Evolutionary conservation across 2,329 filamentous ascomycete genomes (phyloP), one percentile per base, ranked within the genome.

Genomic region (Nigrospora sphaerica): DNA sequence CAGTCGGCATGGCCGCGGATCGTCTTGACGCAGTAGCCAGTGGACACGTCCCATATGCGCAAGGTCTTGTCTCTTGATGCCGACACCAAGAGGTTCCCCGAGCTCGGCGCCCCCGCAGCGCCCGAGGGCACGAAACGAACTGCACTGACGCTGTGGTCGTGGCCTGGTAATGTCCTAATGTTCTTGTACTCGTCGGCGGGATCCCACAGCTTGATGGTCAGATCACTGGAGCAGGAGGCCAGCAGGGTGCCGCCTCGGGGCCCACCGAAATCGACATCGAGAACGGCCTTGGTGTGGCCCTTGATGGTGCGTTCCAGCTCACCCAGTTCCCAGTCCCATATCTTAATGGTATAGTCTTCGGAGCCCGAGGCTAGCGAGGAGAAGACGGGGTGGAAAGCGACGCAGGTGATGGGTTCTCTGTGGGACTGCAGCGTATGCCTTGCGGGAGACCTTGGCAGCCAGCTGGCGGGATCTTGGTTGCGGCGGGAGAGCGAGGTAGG

Each of bases 191-290:
- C 88, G 62, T 95, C 86, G 38, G 82, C 79, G 1, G 92, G 91
- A 55, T 96, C 89, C 91, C 91, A 97, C 19, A 96, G 73, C 66
- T 95, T 95, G 68, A 96, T 95, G 3, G 89, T 95, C 39, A 96
- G 69, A 64, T 96, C 92, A 42, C 85, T 90, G 41, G 84, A 90
- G 71, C 89, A 95, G 9, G 86, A 91, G 5, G 85, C 88, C 52
- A 95, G 75, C 19, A 95, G 73, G 4, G 85, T 88, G 32, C 82
- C 85, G 37, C 88, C 86, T 59, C 86, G 76, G 2, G 89, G 89
- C 0, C 91, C 91, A 34, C 92, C 91, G 67, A 87, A 96, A 60
- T 96, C 91, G 33, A 95, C 81, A 61, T 95, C 90, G 28, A 93
- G 70, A 1, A 96, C 89, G 4, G 88, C 81, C 61, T 87, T 90